phyloP scores from a whole-genome alignment of 2,329 filamentous ascomycete species.

The Cordyceps tenuipes region DNA sequence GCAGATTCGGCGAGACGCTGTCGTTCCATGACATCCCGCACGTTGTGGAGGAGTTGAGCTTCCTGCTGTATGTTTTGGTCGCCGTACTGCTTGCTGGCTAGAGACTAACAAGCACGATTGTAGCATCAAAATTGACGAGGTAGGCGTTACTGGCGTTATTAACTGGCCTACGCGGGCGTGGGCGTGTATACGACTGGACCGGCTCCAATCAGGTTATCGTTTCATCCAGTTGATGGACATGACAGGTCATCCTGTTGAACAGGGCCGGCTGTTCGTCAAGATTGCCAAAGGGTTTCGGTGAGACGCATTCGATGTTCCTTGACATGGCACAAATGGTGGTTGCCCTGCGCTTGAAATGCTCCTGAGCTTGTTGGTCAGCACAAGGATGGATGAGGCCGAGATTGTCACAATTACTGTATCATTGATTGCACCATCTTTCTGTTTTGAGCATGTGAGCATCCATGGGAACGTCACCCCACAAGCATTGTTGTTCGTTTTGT shows the following conservation, averaged over 20 bases:
- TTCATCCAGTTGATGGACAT: conserved; percentile 43
- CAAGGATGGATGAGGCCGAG: not conserved
- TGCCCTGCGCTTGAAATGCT: too few species aligned
- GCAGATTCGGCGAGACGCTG: conserved; percentile 40
- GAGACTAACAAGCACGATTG: conserved; percentile 4
- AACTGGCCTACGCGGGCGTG: conserved; percentile 38
- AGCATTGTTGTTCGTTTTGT: not conserved
- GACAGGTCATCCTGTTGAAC: conserved; percentile 34
- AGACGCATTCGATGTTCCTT: not conserved
- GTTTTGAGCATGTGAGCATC: not conserved
- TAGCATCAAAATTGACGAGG: conserved; percentile 49
- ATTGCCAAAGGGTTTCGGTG: conserved; percentile 37
- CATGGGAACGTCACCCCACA: not conserved
- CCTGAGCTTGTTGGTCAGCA: not conserved
- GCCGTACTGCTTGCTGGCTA: too few species aligned
- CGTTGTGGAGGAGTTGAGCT: conserved; percentile 62
- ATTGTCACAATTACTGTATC: not conserved
- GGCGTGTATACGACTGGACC: conserved; percentile 53
- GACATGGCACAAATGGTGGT: not conserved
- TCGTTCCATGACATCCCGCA: conserved; percentile 49
- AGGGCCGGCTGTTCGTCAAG: conserved; percentile 43
- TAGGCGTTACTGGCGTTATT: conserved; percentile 25
- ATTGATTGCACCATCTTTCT: not conserved
- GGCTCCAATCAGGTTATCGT: conserved; percentile 46
- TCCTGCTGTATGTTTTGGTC: conserved; percentile 52